Conservation (phyloP, 345 rosid genomes). For the Euclidium syriacum region DNA sequence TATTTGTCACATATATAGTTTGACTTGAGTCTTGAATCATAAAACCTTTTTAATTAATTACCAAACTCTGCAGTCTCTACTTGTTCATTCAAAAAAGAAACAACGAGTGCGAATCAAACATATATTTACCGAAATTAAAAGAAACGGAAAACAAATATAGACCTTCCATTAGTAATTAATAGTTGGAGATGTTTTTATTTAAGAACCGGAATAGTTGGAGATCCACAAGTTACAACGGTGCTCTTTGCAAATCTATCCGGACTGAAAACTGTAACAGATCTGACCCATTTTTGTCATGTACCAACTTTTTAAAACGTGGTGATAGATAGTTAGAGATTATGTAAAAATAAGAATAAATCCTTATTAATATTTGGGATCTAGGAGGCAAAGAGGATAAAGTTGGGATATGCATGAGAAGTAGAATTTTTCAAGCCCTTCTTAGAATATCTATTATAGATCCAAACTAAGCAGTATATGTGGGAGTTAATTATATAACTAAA, state of each 20-base stretch:
- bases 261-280: background rate
- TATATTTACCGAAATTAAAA: too few relatives aligned
- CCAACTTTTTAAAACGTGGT: background rate
- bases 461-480: background rate
- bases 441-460: background rate
- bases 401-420: conserved; percentile 7
- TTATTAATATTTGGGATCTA: background rate
- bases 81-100: background rate
- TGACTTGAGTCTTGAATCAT: background rate
- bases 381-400: background rate
- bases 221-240: too few relatives aligned
- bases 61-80: background rate
- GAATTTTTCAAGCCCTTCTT: background rate
- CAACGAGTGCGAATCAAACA: background rate
- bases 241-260: too few relatives aligned
- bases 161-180: background rate
- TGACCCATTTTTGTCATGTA: background rate
- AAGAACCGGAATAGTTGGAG: conserved; percentile 2
- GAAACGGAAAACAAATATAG: too few relatives aligned
- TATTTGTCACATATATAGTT: too few relatives aligned
- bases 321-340: background rate
- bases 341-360: background rate
- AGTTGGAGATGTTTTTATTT: background rate
- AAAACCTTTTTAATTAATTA: background rate
- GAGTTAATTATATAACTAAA: background rate